phyloP scores from a whole-genome alignment of 306 rosid genomes.

The Notholithocarpus densiflorus region DNA sequence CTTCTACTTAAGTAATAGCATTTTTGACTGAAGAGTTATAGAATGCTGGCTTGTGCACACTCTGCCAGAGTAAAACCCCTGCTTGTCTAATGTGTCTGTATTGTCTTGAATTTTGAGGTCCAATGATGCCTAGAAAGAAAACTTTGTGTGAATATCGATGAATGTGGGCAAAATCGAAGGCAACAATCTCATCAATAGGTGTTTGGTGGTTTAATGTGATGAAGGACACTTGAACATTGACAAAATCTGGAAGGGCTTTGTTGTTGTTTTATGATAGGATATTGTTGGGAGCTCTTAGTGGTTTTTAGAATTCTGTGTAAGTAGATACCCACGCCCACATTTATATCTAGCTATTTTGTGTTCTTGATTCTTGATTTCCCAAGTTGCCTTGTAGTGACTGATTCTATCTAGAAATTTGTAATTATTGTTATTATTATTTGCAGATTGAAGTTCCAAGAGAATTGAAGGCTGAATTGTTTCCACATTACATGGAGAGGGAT shows the following conservation, averaged over 20 bases:
- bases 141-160: too few species aligned
- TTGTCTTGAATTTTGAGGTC: neutral
- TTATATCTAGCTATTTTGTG: neutral
- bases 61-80: neutral
- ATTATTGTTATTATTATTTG: neutral
- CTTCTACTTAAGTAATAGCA: too few species aligned
- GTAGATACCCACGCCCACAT: neutral
- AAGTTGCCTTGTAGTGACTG: neutral
- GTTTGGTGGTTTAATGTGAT: neutral
- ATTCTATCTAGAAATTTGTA: neutral
- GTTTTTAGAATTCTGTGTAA: neutral
- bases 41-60: too few species aligned
- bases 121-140: too few species aligned
- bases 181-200: neutral
- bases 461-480: conserved; percentile 37
- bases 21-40: too few species aligned
- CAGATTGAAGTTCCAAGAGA: conserved; percentile 56
- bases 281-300: neutral
- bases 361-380: neutral
- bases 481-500: conserved; percentile 63
- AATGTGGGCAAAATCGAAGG: neutral
- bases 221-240: neutral
- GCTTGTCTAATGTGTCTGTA: neutral
- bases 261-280: neutral
- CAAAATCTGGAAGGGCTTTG: neutral